These are phyloP conservation scores for Blastobotrys ciferrii DNA, from an alignment of 1,139 yeast genomes.

Conservation along the genomic window DNA sequence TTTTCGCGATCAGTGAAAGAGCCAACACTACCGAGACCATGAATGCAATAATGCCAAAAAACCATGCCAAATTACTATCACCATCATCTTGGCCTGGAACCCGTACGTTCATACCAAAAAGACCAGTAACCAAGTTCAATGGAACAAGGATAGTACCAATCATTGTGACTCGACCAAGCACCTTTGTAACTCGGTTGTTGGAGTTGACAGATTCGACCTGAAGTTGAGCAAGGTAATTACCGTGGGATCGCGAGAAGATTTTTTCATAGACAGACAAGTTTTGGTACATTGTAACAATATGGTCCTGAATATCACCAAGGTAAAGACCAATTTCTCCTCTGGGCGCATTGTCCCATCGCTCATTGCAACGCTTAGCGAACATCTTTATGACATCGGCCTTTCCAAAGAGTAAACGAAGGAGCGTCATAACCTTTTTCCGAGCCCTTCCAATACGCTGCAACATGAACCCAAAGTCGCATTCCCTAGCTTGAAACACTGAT, in stretches of 20 bases:
- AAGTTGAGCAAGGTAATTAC: conserved; percentile 92
- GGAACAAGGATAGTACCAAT: conserved; percentile 94
- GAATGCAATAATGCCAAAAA: conserved; percentile 60
- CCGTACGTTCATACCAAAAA: conserved; percentile 98
- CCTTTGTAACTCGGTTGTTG: conserved; percentile 96
- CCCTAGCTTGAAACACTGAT: conserved; percentile 18
- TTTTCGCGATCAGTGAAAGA: conserved; percentile 25
- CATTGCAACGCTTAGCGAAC: conserved; percentile 85
- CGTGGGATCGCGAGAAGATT: conserved; percentile 85
- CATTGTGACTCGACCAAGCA: conserved; percentile 86
- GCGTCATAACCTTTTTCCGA: conserved; percentile 89
- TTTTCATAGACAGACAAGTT: conserved; percentile 92
- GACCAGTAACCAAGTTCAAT: conserved; percentile 88
- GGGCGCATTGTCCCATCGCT: conserved; percentile 74
- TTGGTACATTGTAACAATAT: conserved; percentile 85
- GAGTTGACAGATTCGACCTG: conserved; percentile 96
- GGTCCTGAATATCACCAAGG: conserved; percentile 88
- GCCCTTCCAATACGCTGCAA: conserved; percentile 91
- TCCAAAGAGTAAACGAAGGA: conserved; percentile 76
- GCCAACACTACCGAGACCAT: conserved; percentile 26
- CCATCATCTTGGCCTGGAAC: conserved; percentile 58
- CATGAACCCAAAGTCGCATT: conserved; percentile 84
- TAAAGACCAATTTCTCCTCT: conserved; percentile 83
- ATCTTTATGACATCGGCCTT: conserved; percentile 97
- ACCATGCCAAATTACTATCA: conserved; percentile 50